Base-by-base conservation (phyloP, 371 early-diverging fungal species). In the Mucor lusitanicus region DNA sequence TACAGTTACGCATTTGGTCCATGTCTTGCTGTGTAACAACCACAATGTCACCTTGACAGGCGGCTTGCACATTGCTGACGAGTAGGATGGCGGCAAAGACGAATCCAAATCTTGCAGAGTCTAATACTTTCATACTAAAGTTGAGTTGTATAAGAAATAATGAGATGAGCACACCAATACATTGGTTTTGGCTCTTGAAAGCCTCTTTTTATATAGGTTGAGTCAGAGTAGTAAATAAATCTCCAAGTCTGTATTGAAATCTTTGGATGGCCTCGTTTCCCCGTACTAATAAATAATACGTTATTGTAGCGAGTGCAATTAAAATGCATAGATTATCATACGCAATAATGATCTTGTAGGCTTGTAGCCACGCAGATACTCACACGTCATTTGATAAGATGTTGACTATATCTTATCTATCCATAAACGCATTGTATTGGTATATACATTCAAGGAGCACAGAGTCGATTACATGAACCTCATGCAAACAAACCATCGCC, bases 21-120 rank as follows among this genome's bases (percentile, higher is more conserved):
- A 87, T 65, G 15, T 87, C 85, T 0, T 68, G 70, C 62, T 85
- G 85, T 9, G 68, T 72, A n/a, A 56, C 32, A 11, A 72, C 71
- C 21, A 62, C 57, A 3, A 74, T 12, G 9, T 79, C 77, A 17
- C 77, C 79, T 53, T 60, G 32, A 32, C 79, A 79, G 1, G 61
- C 67, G 23, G 73, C 73, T 1, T 59, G 25, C 11, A 66, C 61
- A 28, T 63, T 50, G 3, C 32, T 63, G 12, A 37, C 7, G 15
- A 67, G 42, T 21, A 68, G 50, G 27, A 62, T 59, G 37, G 63
- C 63, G 23, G 68, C 59, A 17, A 63, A 59, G 21, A 68, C 39
- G 9, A 59, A 59, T 6, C 66, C 66, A 53, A 60, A n/a, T 28
- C 46, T 50, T 53, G 59, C 37, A n/a, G 33, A 37, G 33, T 35